Conservation (phyloP, 2,329 filamentous ascomycete genomes). For the Penicillium sp. region DNA sequence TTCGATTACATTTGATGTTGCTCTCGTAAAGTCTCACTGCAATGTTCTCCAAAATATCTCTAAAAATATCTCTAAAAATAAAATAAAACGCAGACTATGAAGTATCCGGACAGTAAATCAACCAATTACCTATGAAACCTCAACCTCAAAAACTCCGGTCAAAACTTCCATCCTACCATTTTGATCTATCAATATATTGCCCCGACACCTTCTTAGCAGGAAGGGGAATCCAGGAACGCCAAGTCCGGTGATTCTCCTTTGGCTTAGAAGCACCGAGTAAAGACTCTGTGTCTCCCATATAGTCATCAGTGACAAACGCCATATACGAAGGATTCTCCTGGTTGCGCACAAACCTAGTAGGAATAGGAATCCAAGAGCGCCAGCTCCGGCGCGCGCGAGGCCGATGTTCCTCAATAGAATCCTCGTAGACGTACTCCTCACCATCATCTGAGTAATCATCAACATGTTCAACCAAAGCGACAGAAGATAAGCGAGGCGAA, state of each 20-base stretch:
- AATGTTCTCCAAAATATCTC: neutral
- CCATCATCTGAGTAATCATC: neutral
- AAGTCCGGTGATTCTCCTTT: neutral
- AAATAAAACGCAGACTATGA: neutral
- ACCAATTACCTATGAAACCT: neutral
- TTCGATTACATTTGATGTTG: neutral
- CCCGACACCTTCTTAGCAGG: neutral
- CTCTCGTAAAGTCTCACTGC: neutral
- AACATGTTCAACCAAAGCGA: neutral
- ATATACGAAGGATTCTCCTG: neutral
- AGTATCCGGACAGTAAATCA: neutral
- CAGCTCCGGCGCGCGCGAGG: neutral
- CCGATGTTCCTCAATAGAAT: neutral
- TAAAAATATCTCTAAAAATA: neutral
- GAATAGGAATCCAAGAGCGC: conserved; percentile 5
- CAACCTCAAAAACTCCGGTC: conserved; percentile 18
- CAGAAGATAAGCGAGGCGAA: neutral
- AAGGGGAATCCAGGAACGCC: conserved; percentile 6
- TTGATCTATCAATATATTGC: neutral
- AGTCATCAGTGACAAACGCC: neutral
- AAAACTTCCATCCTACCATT: conserved; percentile 11
- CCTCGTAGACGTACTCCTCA: neutral
- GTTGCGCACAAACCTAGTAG: neutral
- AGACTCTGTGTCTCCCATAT: neutral
- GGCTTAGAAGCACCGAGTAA: neutral